A percentile compares a stretch with the other conserved stretches of the same genome.
Evolutionary conservation across 805 yeast genomes (phyloP).

Genomic region (Spathaspora passalidarum): DNA sequence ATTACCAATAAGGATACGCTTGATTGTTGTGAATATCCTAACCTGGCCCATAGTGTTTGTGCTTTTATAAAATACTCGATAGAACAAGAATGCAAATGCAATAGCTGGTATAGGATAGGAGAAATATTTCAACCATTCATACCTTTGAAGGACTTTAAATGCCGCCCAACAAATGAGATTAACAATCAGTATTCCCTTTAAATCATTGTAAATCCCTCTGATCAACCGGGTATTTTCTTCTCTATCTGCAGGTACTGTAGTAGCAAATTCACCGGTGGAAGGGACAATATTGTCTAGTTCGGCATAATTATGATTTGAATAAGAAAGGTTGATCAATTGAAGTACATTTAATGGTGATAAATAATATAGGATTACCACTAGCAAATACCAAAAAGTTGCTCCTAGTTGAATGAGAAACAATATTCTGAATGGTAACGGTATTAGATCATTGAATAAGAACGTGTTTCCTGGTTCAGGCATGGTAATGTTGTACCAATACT

Average conservation of each 20-base stretch:
- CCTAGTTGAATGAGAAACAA: constrained; percentile 49
- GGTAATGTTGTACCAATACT: constrained; percentile 11
- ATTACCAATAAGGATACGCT: constrained; percentile 54
- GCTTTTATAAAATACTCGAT: constrained; percentile 9
- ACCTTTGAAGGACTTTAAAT: constrained; percentile 19
- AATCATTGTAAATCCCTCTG: constrained; percentile 32
- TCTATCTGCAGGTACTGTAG: constrained; percentile 26
- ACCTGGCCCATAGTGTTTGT: constrained; percentile 22
- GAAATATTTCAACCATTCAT: constrained; percentile 4
- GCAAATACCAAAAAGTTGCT: constrained; percentile 50
- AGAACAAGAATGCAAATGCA: constrained; percentile 7
- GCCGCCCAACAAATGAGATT: constrained; percentile 21
- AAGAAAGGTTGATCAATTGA: constrained; percentile 40
- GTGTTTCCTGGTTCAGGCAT: not conserved
- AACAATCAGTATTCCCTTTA: constrained; percentile 23
- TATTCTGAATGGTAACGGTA: constrained; percentile 45
- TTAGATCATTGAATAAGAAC: constrained; percentile 22
- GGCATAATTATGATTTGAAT: constrained; percentile 35
- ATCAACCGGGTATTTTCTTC: constrained; percentile 30
- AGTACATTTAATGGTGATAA: constrained; percentile 44
- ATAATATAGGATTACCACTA: constrained; percentile 36
- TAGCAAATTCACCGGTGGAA: constrained; percentile 30
- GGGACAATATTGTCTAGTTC: constrained; percentile 18
- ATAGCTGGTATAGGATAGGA: constrained; percentile 10
- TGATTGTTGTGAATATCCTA: constrained; percentile 48